These are phyloP conservation scores for Termitomyces sp. DNA, from an alignment of 768 basidiomycete species.

Conservation along the genomic window DNA sequence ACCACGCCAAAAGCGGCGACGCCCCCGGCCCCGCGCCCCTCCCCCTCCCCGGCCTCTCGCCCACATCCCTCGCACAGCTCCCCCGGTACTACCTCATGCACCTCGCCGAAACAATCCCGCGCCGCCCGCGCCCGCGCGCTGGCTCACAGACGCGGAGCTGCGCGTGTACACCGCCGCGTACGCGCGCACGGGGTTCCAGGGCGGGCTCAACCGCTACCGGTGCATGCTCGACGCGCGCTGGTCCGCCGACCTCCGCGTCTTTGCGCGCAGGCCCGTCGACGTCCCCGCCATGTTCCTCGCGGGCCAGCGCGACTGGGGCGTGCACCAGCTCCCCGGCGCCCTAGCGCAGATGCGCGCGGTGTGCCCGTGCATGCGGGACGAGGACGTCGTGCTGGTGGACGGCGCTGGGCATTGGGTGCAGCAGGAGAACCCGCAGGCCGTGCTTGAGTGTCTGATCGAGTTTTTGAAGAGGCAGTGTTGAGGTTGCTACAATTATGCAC, in stretches of 20 bases:
- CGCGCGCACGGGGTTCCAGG: constrained; percentile 47
- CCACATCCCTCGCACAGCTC: constrained; percentile 30
- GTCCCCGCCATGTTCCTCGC: constrained; percentile 54
- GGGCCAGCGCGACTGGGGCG: constrained; percentile 55
- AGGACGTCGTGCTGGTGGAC: constrained; percentile 45
- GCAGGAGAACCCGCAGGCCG: constrained; percentile 43
- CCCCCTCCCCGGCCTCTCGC: constrained; percentile 27
- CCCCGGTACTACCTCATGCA: constrained; percentile 64
- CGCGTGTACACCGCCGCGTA: constrained; percentile 45
- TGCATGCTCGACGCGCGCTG: constrained; percentile 27
- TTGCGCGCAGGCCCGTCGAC: constrained; percentile 38
- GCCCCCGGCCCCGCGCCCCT: constrained; percentile 37
- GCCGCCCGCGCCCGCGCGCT: constrained; percentile 26
- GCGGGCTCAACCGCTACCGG: constrained; percentile 56
- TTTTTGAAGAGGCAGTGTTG: constrained; percentile 24
- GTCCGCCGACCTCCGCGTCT: constrained; percentile 35
- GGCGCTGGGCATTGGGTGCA: constrained; percentile 64
- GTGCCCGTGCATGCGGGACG: constrained; percentile 30
- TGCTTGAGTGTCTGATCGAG: constrained; percentile 31
- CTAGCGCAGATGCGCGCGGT: constrained; percentile 37
- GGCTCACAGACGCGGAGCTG: constrained; percentile 47
- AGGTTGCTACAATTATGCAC: no score
- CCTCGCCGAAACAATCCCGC: constrained; percentile 44
- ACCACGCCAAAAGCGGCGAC: constrained; percentile 53
- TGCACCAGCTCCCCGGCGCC: constrained; percentile 47